Evolutionary conservation across 441 rosid species (phyloP).

Genomic region (Omphalea diandra): DNA sequence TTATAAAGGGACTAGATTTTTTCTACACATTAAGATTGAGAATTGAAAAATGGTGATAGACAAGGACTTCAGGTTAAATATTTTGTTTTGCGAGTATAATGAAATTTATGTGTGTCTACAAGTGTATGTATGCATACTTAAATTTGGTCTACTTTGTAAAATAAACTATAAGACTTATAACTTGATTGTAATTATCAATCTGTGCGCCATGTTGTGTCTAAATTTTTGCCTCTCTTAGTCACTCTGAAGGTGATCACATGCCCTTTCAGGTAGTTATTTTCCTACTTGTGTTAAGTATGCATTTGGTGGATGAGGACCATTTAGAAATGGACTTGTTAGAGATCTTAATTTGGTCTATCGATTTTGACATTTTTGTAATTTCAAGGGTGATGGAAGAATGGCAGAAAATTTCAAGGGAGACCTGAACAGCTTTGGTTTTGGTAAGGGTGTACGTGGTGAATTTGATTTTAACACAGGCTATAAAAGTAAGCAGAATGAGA

Average conservation of each 20-base stretch:
- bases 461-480: constrained; percentile 32
- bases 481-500: constrained; percentile 31
- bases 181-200: too few species aligned
- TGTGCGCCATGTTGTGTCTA: too few species aligned
- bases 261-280: not conserved
- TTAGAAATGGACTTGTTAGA: not conserved
- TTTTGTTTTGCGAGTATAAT: too few species aligned
- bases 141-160: too few species aligned
- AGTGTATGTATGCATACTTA: too few species aligned
- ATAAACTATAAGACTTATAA: too few species aligned
- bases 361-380: constrained; percentile 25
- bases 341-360: constrained; percentile 18
- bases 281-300: not conserved
- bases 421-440: constrained; percentile 24
- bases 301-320: not conserved
- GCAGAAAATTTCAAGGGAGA: constrained; percentile 22
- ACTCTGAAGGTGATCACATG: not conserved
- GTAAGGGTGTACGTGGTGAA: constrained; percentile 21
- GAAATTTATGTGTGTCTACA: too few species aligned
- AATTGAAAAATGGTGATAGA: not conserved
- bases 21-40: not conserved
- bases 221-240: too few species aligned
- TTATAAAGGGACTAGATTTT: not conserved
- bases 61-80: not conserved
- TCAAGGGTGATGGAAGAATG: constrained; percentile 36